Evolutionary conservation across 106 monocot genomes (phyloP).

Genomic region (Allium sativum): DNA sequence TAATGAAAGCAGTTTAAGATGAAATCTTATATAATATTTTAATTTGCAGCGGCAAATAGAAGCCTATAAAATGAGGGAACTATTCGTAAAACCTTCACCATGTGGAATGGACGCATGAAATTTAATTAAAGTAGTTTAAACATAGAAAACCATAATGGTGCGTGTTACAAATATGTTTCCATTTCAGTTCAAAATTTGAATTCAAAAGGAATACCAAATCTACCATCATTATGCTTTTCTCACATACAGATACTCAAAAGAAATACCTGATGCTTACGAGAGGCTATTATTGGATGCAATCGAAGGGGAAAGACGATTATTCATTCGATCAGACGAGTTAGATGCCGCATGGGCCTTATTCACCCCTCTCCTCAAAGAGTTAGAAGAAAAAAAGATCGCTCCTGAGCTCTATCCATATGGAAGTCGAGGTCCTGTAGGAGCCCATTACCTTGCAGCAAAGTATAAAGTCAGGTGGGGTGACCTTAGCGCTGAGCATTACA

Average conservation of each 20-base stretch:
- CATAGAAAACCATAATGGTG: not conserved
- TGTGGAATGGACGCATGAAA: no score
- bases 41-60: no score
- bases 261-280: constrained; percentile 95
- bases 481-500: constrained; percentile 7
- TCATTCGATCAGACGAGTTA: constrained; percentile 87
- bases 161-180: not conserved
- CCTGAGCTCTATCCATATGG: constrained; percentile 94
- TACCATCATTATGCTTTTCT: not conserved
- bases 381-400: constrained; percentile 74
- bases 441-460: constrained; percentile 82
- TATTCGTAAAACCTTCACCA: no score
- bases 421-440: constrained; percentile 75
- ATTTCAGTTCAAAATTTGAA: constrained; percentile 27
- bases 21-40: no score
- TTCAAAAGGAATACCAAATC: constrained; percentile 47
- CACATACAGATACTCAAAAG: constrained; percentile 60
- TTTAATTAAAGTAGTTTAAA: no score
- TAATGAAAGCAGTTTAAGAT: no score
- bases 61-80: no score
- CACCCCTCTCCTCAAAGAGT: constrained; percentile 68
- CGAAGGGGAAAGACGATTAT: constrained; percentile 85
- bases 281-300: constrained; percentile 85
- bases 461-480: constrained; percentile 90
- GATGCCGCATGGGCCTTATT: constrained; percentile 94